Evolutionary conservation across 179 eudicot genomes (phyloP), one percentile per base, ranked within the genome.

Genomic region (Amaranthus tricolor): DNA sequence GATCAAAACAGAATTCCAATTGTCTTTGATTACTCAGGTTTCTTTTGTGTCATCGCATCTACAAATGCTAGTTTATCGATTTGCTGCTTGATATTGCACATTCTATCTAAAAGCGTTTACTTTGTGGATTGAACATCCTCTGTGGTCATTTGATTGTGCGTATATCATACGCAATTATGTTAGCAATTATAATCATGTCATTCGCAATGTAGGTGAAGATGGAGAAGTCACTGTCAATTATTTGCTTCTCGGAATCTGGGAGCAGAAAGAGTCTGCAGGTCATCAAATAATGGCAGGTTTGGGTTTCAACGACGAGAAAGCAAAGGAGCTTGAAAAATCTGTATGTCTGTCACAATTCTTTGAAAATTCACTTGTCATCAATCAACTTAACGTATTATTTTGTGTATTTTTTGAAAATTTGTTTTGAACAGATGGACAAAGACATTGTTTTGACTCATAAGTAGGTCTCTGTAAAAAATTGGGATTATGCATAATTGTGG

Each of bases 211-310:
- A 85, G 88, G 86, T 75, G 84, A 68, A 64, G 78, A 75, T 56
- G 84, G 88, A 63, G 88, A 85, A 67, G 71, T 85, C 56, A 85
- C 84, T 12, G 79, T 82, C 70, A 48, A 79, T 73, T 74, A 80
- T 80, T 73, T 85, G 76, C 79, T 82, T 66, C 86, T 82, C n/a
- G 86, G 86, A 44, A 48, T 85, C 12, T 85, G 85, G 86, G 77
- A 74, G 2, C 85, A 81, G 56, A 70, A 83, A 69, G 86, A 71
- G 5, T 81, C 80, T 11, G 86, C 88, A 44, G 86, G 68, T 49
- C 77, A 77, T 60, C 74, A 74, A 70, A 83, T 85, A 51, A 55
- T 85, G 76, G 75, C 31, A 60, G n/a, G 74, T 57, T 67, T 81
- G 54, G 88, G 88, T 20, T 81, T 83, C 58, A 74, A 75, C 44